Evolutionary conservation across 1,284 basidiomycete genomes (phyloP), one percentile per base, ranked within the genome.

Genomic region (Meripilus lineatus): DNA sequence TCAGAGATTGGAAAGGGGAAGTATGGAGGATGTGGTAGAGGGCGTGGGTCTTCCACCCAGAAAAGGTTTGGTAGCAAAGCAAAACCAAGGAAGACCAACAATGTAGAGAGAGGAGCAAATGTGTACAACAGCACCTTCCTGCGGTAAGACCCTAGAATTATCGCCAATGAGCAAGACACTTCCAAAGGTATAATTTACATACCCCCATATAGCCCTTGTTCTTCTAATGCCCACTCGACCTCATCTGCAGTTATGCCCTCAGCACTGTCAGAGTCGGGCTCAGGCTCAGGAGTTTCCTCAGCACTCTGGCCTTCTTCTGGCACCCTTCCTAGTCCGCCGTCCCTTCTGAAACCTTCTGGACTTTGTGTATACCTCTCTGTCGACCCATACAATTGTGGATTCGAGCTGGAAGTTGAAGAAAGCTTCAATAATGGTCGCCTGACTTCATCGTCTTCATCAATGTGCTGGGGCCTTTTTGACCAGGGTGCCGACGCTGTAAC

Each of bases 1-100:
- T 86, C 80, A 4, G 77, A 75, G 21, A 82, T 51, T 1, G 84
- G 81, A 28, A 71, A 75, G 2, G 75, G 77, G 49, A 83, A 67
- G 56, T 68, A 68, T 2, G 68, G 63, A 4, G 69, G 58, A 45
- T 74, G 70, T 6, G 68, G 63, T 4, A 66, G 69, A 5, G 68
- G 63, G 13, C 56, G 51, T 13, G 55, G 47, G 32, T 48, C 49
- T 5, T 60, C 54, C 14, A 67, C 69, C 64, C 77, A 81, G 23
- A 71, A 59, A 35, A 76, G 46, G 17, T 51, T 46, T 0, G 79
- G 80, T 1, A 81, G 61, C 5, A 68, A 34, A 0, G 74, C 75
- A 22, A 84, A 66, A 21, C 75, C 45, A 6, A 67, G 50, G 53
- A 81, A 76, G 5, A 70, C 58, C 23, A 77, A 38, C 25, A 75